Evolutionary conservation across 192 early-diverging fungal genomes (phyloP), one percentile per base, ranked within the genome.

Genomic region (Backusella liffmaniae): DNA sequence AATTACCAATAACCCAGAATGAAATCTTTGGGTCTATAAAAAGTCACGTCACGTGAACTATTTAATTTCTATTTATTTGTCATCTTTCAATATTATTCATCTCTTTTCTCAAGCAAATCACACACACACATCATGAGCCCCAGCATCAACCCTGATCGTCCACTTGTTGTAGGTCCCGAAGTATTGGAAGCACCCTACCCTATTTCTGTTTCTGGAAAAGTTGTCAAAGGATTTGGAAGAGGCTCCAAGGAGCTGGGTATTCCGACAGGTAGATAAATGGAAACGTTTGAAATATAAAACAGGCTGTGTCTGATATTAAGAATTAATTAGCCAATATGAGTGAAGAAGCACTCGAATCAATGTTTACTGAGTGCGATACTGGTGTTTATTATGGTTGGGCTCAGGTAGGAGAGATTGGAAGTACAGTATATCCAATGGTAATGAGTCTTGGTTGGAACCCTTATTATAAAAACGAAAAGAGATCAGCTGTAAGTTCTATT

Each of bases 361-460:
- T 91, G 35, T 88, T 91, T 37, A 77, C 83, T 8, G 83, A 87
- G 26, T 73, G 94, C 41, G 88, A 91, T 5, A 93, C 94, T 23
- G 98, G 98, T 71, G 94, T 99, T 67, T 97, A 98, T 86, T 95
- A 92, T 77, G 98, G 98, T 4, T 99, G 95, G 95, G 96, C 96
- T 29, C 84, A 88, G 37, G 87, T 99, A 21, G 90, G 86, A 23
- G 74, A 80, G 69, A 78, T 36, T 69, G 85, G 81, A 51, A 62
- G 75, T 12, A 74, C 80, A 0, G 93, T 99, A 15, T 89, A 90
- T 56, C 94, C 95, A n/a, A 99, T 99, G 97, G 97, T 98, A 29
- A 97, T 99, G 96, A 95, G 93, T 73, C 90, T 96, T 56, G 98
- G 98, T 29, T 99, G 98, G 98, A 99, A 99, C 84, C 98, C 98